Evolutionary conservation across 208 protist species (phyloP).

Genomic region (Leishmania gerbilli): DNA sequence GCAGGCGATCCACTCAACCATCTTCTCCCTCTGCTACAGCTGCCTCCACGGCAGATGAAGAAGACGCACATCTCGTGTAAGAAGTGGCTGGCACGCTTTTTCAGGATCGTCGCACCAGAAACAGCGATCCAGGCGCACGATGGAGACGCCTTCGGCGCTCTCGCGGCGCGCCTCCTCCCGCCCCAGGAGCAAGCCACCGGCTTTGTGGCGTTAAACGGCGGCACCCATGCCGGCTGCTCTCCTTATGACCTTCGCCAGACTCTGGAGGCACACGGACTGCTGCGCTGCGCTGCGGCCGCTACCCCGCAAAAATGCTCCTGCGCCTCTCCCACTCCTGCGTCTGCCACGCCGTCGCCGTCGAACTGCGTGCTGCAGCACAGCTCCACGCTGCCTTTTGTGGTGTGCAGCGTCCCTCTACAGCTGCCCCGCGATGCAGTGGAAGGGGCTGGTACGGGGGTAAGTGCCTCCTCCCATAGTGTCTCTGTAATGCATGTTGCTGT

Average conservation of each 20-base stretch:
- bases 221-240: conserved; percentile 47
- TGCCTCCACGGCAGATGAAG: conserved; percentile 28
- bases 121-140: background rate
- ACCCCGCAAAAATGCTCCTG: background rate
- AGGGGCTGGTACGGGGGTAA: background rate
- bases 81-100: conserved; percentile 29
- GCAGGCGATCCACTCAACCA: background rate
- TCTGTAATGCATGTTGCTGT: background rate
- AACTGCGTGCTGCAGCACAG: conserved; percentile 19
- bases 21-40: conserved; percentile 6
- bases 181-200: conserved; percentile 21
- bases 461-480: background rate
- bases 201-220: conserved; percentile 68
- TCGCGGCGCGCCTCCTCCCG: background rate
- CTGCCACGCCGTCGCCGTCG: background rate
- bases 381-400: conserved; percentile 38
- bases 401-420: conserved; percentile 16
- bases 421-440: background rate
- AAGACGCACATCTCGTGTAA: conserved; percentile 19
- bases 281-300: conserved; percentile 12
- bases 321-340: background rate
- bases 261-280: conserved; percentile 21
- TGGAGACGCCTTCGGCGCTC: background rate
- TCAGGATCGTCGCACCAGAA: background rate
- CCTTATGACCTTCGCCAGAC: conserved; percentile 42